phyloP scores from a whole-genome alignment of 768 basidiomycete genomes.

The Chalciporus pseudorubinellus region DNA sequence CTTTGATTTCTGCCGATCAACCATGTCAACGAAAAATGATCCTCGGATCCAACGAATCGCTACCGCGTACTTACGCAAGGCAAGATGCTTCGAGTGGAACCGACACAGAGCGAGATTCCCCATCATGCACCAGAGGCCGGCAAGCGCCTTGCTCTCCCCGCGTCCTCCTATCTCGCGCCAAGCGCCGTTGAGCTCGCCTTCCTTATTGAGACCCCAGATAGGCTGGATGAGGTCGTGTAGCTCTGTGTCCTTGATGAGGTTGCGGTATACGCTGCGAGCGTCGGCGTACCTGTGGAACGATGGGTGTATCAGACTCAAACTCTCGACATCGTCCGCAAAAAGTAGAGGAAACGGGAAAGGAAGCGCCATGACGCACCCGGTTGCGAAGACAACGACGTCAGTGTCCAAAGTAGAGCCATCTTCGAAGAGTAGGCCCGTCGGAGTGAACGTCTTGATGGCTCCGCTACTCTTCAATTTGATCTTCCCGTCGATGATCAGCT shows the following conservation, averaged over 20 bases:
- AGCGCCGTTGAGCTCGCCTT: slow-evolving; percentile 27
- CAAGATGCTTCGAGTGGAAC: slow-evolving; percentile 67
- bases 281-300: slow-evolving; percentile 17
- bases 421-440: background rate
- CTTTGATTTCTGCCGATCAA: slow-evolving; percentile 58
- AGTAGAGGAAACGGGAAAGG: background rate
- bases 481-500: slow-evolving; percentile 27
- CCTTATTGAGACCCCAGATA: slow-evolving; percentile 32
- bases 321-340: background rate
- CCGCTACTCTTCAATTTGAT: slow-evolving; percentile 42
- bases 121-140: slow-evolving; percentile 54
- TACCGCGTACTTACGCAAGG: slow-evolving; percentile 49
- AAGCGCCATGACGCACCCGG: background rate
- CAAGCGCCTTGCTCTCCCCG: slow-evolving; percentile 12
- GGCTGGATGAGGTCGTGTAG: slow-evolving; percentile 20
- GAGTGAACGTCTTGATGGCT: slow-evolving; percentile 34
- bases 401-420: slow-evolving; percentile 38
- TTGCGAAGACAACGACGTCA: slow-evolving; percentile 35
- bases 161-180: slow-evolving; percentile 50
- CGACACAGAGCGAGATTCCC: slow-evolving; percentile 62
- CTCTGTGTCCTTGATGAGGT: slow-evolving; percentile 21
- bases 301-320: background rate
- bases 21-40: background rate
- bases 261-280: slow-evolving; percentile 13
- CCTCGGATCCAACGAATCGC: background rate